phyloP scores from a whole-genome alignment of 257 asterid genomes.

The Mitragyna speciosa region DNA sequence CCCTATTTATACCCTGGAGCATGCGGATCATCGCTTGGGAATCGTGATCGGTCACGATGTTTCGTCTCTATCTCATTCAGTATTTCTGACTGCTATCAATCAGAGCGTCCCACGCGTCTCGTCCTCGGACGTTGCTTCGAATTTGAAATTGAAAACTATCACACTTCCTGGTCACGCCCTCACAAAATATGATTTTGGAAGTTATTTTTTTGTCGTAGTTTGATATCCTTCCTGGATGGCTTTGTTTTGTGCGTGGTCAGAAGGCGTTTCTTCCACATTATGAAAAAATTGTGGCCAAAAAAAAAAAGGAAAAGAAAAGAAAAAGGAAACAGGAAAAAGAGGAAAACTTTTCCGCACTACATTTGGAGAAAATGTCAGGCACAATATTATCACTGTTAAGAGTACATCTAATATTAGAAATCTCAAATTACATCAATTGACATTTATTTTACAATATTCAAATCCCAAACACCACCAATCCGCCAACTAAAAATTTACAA shows the following conservation, averaged over 20 bases:
- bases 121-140: too few species aligned
- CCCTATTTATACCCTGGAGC: too few species aligned
- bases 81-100: too few species aligned
- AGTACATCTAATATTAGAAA: neutral
- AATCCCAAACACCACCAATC: conserved; percentile 12
- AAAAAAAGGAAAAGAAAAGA: too few species aligned
- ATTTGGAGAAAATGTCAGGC: neutral
- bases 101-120: too few species aligned
- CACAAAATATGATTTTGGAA: too few species aligned
- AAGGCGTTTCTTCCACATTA: neutral
- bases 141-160: too few species aligned
- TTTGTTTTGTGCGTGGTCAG: neutral
- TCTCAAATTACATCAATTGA: conserved; percentile 6
- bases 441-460: neutral
- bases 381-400: neutral
- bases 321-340: neutral
- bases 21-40: too few species aligned
- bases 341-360: neutral
- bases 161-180: too few species aligned
- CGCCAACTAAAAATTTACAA: conserved; percentile 19
- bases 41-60: too few species aligned
- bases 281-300: neutral
- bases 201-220: too few species aligned
- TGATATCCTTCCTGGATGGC: neutral
- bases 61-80: too few species aligned